phyloP scores from a whole-genome alignment of 306 rosid species.

The Dalbergia cochinchinensis region DNA sequence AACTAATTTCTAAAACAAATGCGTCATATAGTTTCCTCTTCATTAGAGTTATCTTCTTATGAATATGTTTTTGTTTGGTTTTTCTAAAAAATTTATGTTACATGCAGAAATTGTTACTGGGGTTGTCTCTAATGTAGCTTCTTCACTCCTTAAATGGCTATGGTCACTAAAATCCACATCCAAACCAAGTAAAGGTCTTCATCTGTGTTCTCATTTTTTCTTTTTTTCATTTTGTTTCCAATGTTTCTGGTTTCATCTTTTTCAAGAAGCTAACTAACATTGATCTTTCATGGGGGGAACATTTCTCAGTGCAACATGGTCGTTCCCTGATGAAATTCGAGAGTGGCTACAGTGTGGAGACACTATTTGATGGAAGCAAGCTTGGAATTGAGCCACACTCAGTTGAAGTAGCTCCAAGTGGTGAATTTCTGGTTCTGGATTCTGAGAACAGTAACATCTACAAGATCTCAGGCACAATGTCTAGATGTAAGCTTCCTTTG shows the following conservation, averaged over 20 bases:
- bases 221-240: slow-evolving; percentile 8
- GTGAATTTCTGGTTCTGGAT: slow-evolving; percentile 88
- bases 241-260: slow-evolving; percentile 26
- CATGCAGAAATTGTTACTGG: slow-evolving; percentile 79
- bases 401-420: slow-evolving; percentile 69
- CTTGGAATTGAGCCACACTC: slow-evolving; percentile 94
- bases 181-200: slow-evolving; percentile 62
- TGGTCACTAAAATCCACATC: slow-evolving; percentile 86
- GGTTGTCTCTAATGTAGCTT: slow-evolving; percentile 82
- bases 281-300: slow-evolving; percentile 44
- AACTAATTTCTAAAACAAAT: too few relatives aligned
- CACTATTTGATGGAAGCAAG: slow-evolving; percentile 92
- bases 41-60: slow-evolving; percentile 32
- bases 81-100: slow-evolving; percentile 40
- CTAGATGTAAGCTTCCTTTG: slow-evolving; percentile 70
- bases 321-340: slow-evolving; percentile 97
- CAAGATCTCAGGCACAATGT: slow-evolving; percentile 77
- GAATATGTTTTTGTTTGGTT: neutral
- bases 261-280: neutral
- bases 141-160: slow-evolving; percentile 83
- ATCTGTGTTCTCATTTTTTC: slow-evolving; percentile 18
- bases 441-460: slow-evolving; percentile 88
- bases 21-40: too few relatives aligned
- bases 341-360: slow-evolving; percentile 88
- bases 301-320: slow-evolving; percentile 66